Evolutionary conservation across 31 red algal genomes (phyloP).

Genomic region (Porphyra umbilicalis): DNA sequence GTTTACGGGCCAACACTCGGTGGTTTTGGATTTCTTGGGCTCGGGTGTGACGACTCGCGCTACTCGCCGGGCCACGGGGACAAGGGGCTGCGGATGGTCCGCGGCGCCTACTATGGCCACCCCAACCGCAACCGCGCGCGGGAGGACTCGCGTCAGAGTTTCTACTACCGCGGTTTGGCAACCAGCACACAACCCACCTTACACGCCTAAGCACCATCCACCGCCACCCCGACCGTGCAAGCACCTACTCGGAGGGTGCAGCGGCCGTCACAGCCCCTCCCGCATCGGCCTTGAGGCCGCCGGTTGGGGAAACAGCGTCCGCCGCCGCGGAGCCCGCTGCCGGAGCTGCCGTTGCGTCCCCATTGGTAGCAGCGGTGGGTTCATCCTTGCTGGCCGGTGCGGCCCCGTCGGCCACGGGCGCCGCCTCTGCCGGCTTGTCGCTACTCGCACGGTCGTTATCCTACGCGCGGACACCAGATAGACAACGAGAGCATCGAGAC

Average conservation of each 20-base stretch:
- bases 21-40: slow-evolving; percentile 39
- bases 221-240: too few relatives aligned
- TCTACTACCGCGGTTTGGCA: too few relatives aligned
- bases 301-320: too few relatives aligned
- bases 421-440: neutral
- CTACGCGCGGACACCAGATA: neutral
- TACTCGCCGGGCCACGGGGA: slow-evolving; percentile 14
- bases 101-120: slow-evolving; percentile 37
- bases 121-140: slow-evolving; percentile 59
- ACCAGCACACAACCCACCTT: too few relatives aligned
- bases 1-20: slow-evolving; percentile 42
- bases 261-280: neutral
- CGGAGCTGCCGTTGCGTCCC: neutral
- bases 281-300: neutral
- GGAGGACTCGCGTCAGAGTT: slow-evolving; percentile 34
- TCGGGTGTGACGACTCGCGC: slow-evolving; percentile 24
- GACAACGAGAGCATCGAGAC: too few relatives aligned
- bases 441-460: neutral
- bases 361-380: neutral
- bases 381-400: neutral
- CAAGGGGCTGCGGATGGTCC: slow-evolving; percentile 19
- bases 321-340: too few relatives aligned
- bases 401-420: neutral
- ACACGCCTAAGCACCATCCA: too few relatives aligned
- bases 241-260: neutral